Percentiles rank a stretch among this genome's conserved stretches.
phyloP scores from a whole-genome alignment of 345 rosid species.

The Leavenworthia alabamica region DNA sequence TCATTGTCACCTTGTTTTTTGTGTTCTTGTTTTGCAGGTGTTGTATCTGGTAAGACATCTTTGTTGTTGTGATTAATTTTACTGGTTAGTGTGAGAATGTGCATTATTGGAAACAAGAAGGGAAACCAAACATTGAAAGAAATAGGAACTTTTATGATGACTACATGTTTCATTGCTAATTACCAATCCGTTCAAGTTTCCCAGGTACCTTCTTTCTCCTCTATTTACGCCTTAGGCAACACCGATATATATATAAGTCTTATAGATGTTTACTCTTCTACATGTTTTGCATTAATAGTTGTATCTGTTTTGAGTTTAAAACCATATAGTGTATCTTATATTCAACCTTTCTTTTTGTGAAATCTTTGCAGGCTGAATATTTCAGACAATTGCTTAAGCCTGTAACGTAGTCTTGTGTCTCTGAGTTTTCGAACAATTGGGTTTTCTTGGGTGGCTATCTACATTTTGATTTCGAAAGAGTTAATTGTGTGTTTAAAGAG shows the following conservation, averaged over 20 bases:
- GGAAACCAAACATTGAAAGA: constrained; percentile 70
- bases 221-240: too few relatives aligned
- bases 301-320: not conserved
- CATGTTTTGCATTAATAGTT: not conserved
- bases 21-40: constrained; percentile 34
- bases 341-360: not conserved
- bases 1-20: not conserved
- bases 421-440: constrained; percentile 18
- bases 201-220: too few relatives aligned
- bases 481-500: constrained; percentile 30
- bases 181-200: constrained; percentile 82
- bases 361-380: constrained; percentile 66
- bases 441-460: constrained; percentile 45
- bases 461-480: constrained; percentile 35
- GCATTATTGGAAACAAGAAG: constrained; percentile 58
- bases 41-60: constrained; percentile 16
- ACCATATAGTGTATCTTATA: not conserved
- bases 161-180: constrained; percentile 55
- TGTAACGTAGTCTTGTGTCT: constrained; percentile 69
- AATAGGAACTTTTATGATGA: constrained; percentile 77
- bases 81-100: constrained; percentile 67
- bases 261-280: not conserved
- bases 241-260: too few relatives aligned
- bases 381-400: constrained; percentile 97
- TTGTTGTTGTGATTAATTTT: constrained; percentile 12